Base-by-base conservation (phyloP, 1,139 yeast genomes). In the Zygosaccharomyces sapae region DNA sequence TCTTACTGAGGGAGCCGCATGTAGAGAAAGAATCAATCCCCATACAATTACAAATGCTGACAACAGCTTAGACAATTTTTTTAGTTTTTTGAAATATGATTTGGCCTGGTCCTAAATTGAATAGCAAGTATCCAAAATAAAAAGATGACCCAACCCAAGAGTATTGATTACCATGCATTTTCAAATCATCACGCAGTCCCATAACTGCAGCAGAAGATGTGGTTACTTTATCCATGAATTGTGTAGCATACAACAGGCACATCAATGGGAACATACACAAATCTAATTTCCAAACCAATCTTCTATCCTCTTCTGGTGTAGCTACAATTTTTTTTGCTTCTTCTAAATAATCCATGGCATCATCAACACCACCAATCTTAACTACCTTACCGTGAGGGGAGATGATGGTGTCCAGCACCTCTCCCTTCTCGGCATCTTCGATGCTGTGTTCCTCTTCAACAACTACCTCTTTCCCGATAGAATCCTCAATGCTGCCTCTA, bases 221-320 rank as follows among this genome's bases (percentile, higher is more conserved):
- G 5, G 86, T 68, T 13, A 73, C 66, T 58, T 83, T 83, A 63
- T 83, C 89, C 81, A 83, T 79, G 50, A 76, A 80, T 62, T 83
- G 88, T 38, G 75, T 68, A 13, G 80, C 73, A 59, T 80, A 80
- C 16, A 81, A 62, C 12, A 76, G 50, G 57, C 81, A 74, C 71
- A 82, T 70, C 33, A 81, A 50, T 0, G 87, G 83, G 54, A 80
- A 66, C 52, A 83, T 59, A 53, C 64, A 74, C 12, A 73, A 38
- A 59, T 82, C 86, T 34, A 79, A 77, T 57, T 81, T 83, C 46
- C 77, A 55, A n/a, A 73, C 62, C 8, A 78, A 58, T 48, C 53
- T 66, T 48, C 61, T 65, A 36, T 71, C 68, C 18, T 63, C 61
- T 29, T 58, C 67, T 5, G 58, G 59, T 16, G 63, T 63, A 25